A percentile compares a stretch with the other conserved stretches of the same genome.
Conservation (phyloP, 495 filamentous ascomycete species). For the Daldinia bambusicola region DNA sequence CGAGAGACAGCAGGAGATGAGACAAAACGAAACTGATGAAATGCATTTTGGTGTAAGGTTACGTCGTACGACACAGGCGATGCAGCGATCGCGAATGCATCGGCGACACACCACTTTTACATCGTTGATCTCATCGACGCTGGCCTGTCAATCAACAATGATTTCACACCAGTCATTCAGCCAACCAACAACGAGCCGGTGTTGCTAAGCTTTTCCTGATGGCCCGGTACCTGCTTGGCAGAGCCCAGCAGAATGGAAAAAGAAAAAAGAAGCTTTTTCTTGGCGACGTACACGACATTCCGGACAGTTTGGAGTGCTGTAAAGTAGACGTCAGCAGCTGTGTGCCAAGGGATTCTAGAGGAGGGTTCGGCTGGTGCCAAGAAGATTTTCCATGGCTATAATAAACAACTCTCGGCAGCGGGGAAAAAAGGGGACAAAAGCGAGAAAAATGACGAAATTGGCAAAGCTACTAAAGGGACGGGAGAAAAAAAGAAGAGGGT, state of each 20-base stretch:
- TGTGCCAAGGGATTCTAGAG: conserved; percentile 11
- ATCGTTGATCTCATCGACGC: conserved; percentile 30
- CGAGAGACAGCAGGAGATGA: conserved; percentile 7
- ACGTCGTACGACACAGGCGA: conserved; percentile 37
- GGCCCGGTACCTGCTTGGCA: conserved; percentile 37
- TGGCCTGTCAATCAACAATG: conserved; percentile 28
- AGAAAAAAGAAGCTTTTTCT: conserved; percentile 48
- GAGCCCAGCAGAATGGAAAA: conserved; percentile 26
- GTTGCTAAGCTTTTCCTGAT: conserved; percentile 34
- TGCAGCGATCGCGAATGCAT: conserved; percentile 38
- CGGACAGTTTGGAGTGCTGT: conserved; percentile 52
- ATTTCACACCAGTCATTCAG: conserved; percentile 10
- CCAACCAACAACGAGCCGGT: conserved; percentile 28
- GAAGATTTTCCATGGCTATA: conserved; percentile 43
- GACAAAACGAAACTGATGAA: conserved; percentile 3
- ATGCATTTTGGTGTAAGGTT: conserved; percentile 26
- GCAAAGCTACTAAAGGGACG: conserved; percentile 2
- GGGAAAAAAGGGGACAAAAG: conserved; percentile 38
- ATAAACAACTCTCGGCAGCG: conserved; percentile 44
- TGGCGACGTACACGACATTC: conserved; percentile 53
- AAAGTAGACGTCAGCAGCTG: conserved; percentile 44
- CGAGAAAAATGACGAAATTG: conserved; percentile 23
- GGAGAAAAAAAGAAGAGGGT: conserved; percentile 14
- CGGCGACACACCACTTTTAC: conserved; percentile 26
- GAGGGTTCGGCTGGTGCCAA: conserved; percentile 40